Conservation (phyloP, 2,329 filamentous ascomycete species). For the Colletotrichum sp. region DNA sequence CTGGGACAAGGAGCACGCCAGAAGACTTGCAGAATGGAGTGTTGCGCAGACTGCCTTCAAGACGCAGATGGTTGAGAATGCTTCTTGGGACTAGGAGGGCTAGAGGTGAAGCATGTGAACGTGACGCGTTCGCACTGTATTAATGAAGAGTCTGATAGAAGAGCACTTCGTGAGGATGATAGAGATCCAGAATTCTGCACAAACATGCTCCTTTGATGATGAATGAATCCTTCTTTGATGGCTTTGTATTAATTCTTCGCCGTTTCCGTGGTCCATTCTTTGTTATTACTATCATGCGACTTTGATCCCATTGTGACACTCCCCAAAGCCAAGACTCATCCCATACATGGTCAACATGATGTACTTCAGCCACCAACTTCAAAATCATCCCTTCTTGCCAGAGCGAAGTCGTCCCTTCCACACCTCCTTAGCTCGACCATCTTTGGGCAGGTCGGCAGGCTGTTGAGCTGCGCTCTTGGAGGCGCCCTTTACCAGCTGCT, state of each 20-base stretch:
- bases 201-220: not conserved
- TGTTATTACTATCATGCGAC: not conserved
- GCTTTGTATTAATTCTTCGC: not conserved
- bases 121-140: not conserved
- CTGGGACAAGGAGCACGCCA: not conserved
- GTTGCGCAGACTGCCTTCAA: not conserved
- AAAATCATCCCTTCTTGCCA: not conserved
- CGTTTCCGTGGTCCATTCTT: not conserved
- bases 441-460: not conserved
- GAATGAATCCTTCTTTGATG: not conserved
- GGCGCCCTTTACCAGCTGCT: not conserved
- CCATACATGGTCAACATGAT: not conserved
- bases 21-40: too few relatives aligned
- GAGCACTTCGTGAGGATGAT: not conserved
- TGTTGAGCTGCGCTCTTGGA: not conserved
- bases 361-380: not conserved
- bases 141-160: not conserved
- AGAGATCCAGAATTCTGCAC: not conserved
- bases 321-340: not conserved
- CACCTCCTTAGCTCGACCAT: not conserved
- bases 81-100: too few relatives aligned
- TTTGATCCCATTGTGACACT: not conserved
- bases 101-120: not conserved
- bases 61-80: not conserved
- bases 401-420: not conserved